Base-by-base conservation (phyloP, 1,284 basidiomycete genomes). In the Sanghuangporus sanghuang region DNA sequence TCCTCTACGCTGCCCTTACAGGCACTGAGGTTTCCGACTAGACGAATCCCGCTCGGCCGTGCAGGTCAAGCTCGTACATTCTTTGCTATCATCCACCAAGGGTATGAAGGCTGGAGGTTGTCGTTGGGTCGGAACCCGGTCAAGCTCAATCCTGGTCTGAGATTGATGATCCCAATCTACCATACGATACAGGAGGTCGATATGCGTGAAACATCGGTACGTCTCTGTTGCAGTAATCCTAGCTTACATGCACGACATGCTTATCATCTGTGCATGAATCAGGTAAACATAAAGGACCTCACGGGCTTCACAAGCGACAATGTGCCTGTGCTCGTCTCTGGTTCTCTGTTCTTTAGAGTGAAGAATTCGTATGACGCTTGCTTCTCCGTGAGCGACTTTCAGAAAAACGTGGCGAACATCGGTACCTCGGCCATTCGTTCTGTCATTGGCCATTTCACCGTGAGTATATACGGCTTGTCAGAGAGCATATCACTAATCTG, bases 241-340 rank as follows among this genome's bases (percentile, higher is more conserved):
- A 27, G 16, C 32, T 12, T 35, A 36, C 21, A 27, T 12, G 48
- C 21, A 6, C 48, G 40, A 7, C 46, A 46, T n/a, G 60, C 58
- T 32, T 8, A 49, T 52, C 63, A 12, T 12, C 42, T 64, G 57
- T 18, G 32, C 72, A 35, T 52, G 9, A 8, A 16, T 54, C 27
- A 64, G 40, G 65, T 69, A 21, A 65, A 62, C 48, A 69, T 70
- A n/a, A 57, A 35, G 32, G 66, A 69, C 49, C 63, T 70, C 6
- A 48, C 76, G 7, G 81, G 78, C 16, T 83, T 82, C 70, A 84
- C 81, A 0, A 73, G 77, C 1, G 82, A 84, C 71, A 83, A 84
- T 69, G 81, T 81, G 2, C 82, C 81, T 11, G 79, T 83, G 4
- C 69, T 75, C 3, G 76, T 79, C 52, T 82, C 81, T 3, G 81